A percentile compares a stretch with the other conserved stretches of the same genome.
phyloP scores from a whole-genome alignment of 805 yeast genomes.

The Dipodascopsis tothii region DNA sequence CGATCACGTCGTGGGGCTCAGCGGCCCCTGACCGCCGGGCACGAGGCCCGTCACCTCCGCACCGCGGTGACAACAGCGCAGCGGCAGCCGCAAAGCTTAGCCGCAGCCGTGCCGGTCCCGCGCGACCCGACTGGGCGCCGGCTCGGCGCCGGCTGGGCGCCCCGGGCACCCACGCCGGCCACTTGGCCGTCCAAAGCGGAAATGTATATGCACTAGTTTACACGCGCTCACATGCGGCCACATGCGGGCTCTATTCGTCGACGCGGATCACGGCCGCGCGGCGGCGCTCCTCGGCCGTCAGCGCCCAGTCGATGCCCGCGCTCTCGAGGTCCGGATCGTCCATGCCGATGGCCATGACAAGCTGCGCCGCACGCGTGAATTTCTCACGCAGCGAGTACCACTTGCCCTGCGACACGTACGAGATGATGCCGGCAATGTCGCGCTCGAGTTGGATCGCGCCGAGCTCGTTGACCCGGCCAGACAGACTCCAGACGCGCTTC shows the following conservation, averaged over 20 bases:
- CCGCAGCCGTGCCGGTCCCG: too few species aligned
- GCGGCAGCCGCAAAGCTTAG: too few species aligned
- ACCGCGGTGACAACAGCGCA: too few species aligned
- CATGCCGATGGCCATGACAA: constrained; percentile 71
- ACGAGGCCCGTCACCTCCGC: too few species aligned
- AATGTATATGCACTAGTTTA: too few species aligned
- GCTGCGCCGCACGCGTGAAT: constrained; percentile 75
- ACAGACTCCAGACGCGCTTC: constrained; percentile 56
- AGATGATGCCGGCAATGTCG: constrained; percentile 66
- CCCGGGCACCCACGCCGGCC: too few species aligned
- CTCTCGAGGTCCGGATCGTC: constrained; percentile 59
- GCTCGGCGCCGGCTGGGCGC: too few species aligned
- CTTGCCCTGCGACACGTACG: constrained; percentile 55
- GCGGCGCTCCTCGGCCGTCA: constrained; percentile 68
- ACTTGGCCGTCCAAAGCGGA: too few species aligned
- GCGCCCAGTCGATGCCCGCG: constrained; percentile 53
- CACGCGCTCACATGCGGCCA: too few species aligned
- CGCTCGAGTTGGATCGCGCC: constrained; percentile 81
- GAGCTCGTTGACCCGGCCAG: constrained; percentile 64
- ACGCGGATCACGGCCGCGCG: constrained; percentile 54
- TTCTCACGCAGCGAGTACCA: constrained; percentile 68
- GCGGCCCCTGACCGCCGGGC: too few species aligned
- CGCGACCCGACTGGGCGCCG: too few species aligned
- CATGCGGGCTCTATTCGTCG: constrained; percentile 16
- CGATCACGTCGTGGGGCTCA: too few species aligned